Evolutionary conservation across 1,139 yeast genomes (phyloP).

Genomic region (Kodamaea sp.): DNA sequence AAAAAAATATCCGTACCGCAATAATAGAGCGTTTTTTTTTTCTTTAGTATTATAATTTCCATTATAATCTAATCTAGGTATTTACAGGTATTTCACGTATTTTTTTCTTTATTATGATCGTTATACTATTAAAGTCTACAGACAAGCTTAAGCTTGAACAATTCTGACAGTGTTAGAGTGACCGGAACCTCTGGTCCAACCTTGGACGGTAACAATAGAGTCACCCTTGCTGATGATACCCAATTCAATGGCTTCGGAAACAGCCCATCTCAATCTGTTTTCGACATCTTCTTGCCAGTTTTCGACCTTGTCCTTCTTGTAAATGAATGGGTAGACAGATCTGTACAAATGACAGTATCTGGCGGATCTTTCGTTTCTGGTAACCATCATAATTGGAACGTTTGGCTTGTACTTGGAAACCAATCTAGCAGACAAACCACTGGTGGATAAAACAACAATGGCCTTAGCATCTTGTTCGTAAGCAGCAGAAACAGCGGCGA

Average conservation of each 20-base stretch:
- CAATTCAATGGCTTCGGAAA: slow-evolving; percentile 81
- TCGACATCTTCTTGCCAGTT: slow-evolving; percentile 98
- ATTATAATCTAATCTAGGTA: too few relatives aligned
- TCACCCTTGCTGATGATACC: slow-evolving; percentile 88
- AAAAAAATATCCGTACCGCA: too few relatives aligned
- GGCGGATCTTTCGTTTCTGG: slow-evolving; percentile 90
- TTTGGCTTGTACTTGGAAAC: slow-evolving; percentile 97
- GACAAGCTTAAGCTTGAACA: slow-evolving; percentile 40
- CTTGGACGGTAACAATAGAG: slow-evolving; percentile 91
- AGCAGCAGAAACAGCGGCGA: slow-evolving; percentile 94
- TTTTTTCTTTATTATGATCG: too few relatives aligned
- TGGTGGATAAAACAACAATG: slow-evolving; percentile 89
- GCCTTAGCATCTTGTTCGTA: slow-evolving; percentile 97
- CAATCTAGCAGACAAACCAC: slow-evolving; percentile 94
- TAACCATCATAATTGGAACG: slow-evolving; percentile 96
- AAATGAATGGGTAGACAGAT: slow-evolving; percentile 97
- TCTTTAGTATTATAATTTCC: too few relatives aligned
- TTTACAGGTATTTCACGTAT: too few relatives aligned
- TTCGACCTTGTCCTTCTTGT: slow-evolving; percentile 59
- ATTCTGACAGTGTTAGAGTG: slow-evolving; percentile 97
- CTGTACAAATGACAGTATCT: slow-evolving; percentile 95
- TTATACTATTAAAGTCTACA: neutral
- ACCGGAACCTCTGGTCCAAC: slow-evolving; percentile 98
- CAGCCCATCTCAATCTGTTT: slow-evolving; percentile 91
- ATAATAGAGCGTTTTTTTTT: too few relatives aligned